These are phyloP conservation scores for Escovopsis weberi DNA, from an alignment of 2,329 filamentous ascomycete genomes.

Conservation along the genomic window DNA sequence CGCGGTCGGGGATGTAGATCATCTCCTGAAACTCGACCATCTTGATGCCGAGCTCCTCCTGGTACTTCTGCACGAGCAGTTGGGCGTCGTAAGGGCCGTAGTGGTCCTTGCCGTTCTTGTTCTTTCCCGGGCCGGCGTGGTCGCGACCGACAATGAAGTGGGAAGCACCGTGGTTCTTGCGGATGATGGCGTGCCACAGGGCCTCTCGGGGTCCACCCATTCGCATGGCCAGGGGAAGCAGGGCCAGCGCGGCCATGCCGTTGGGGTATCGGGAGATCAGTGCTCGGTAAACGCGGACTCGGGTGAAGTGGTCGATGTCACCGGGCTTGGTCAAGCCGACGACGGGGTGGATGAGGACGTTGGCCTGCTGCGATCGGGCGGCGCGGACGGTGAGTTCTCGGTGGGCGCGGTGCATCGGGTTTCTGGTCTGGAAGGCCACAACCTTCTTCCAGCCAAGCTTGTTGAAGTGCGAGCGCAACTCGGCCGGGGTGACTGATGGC, in stretches of 20 bases:
- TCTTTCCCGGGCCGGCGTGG: conserved; percentile 95
- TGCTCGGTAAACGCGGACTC: conserved; percentile 96
- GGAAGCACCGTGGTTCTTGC: conserved; percentile 97
- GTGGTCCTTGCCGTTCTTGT: conserved; percentile 91
- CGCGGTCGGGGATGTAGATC: conserved; percentile 93
- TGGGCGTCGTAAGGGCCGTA: conserved; percentile 98
- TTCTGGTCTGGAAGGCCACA: conserved; percentile 97
- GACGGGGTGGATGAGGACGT: conserved; percentile 97
- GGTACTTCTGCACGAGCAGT: conserved; percentile 91
- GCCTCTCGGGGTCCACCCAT: conserved; percentile 98
- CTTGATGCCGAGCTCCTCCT: conserved; percentile 91
- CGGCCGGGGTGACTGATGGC: conserved; percentile 65
- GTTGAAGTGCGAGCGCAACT: conserved; percentile 93
- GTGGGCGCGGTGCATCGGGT: conserved; percentile 98
- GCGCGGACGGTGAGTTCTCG: conserved; percentile 95
- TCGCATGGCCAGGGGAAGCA: conserved; percentile 92
- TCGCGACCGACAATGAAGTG: conserved; percentile 99
- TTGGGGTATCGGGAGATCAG: conserved; percentile 94
- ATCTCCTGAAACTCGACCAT: conserved; percentile 99
- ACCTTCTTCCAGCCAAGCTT: conserved; percentile 98
- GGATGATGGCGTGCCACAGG: conserved; percentile 99
- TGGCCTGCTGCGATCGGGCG: conserved; percentile 88
- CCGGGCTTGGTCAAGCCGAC: conserved; percentile 97
- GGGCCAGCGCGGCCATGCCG: conserved; percentile 93
- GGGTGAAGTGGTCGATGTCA: conserved; percentile 99